phyloP scores from a whole-genome alignment of 2,329 filamentous ascomycete species.

The Colletotrichum abscissum region DNA sequence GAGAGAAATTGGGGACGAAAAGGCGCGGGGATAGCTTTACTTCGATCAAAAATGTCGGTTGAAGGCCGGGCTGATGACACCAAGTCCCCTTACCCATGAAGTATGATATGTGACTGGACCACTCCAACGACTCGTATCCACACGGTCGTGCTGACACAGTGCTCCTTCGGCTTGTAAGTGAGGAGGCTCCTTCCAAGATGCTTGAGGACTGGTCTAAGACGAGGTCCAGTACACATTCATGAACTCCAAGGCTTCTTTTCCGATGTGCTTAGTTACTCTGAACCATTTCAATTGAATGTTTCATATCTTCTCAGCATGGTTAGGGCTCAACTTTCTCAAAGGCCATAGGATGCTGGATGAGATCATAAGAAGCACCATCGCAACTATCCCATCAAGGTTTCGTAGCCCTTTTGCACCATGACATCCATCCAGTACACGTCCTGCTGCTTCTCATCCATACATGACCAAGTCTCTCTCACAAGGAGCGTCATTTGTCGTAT shows the following conservation, averaged over 20 bases:
- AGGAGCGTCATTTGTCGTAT: conserved; percentile 52
- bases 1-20: neutral
- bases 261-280: too few relatives aligned
- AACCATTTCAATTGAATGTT: too few relatives aligned
- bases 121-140: neutral
- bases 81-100: neutral
- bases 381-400: conserved; percentile 38
- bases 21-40: neutral
- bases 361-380: too few relatives aligned
- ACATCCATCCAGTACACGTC: conserved; percentile 59
- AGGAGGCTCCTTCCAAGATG: too few relatives aligned
- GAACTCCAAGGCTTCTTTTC: too few relatives aligned
- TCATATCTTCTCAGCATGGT: too few relatives aligned
- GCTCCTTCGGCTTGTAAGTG: neutral
- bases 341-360: too few relatives aligned
- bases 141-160: neutral
- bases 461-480: conserved; percentile 55
- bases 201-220: too few relatives aligned
- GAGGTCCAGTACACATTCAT: too few relatives aligned
- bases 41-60: neutral
- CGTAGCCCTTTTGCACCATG: conserved; percentile 38
- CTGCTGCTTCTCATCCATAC: conserved; percentile 35
- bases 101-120: neutral
- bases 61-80: neutral
- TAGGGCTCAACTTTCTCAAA: too few relatives aligned